Evolutionary conservation across 2,329 filamentous ascomycete species (phyloP).

Genomic region (Achaetomium macrosporum): DNA sequence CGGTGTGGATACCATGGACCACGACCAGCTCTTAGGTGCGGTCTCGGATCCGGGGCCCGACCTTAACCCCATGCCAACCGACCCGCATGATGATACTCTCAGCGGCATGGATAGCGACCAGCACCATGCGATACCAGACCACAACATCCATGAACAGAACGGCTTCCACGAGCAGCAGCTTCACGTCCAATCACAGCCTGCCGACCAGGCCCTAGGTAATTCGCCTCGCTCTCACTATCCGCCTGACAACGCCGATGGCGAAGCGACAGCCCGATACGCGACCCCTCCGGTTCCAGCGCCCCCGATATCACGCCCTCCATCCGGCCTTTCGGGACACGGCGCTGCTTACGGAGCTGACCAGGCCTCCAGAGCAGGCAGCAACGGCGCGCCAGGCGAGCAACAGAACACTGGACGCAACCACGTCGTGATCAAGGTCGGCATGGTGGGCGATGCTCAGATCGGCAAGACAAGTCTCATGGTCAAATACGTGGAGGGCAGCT

Average conservation of each 20-base stretch:
- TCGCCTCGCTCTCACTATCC: conserved; percentile 37
- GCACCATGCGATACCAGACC: conserved; percentile 27
- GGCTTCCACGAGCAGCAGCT: conserved; percentile 31
- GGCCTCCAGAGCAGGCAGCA: conserved; percentile 36
- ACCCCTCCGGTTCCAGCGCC: conserved; percentile 42
- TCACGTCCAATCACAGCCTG: conserved; percentile 43
- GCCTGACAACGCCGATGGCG: conserved; percentile 31
- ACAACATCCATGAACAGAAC: conserved; percentile 28
- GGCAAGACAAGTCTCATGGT: conserved; percentile 99
- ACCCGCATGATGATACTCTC: conserved; percentile 44
- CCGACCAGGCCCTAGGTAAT: conserved; percentile 43
- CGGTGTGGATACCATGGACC: conserved; percentile 47
- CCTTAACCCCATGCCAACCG: conserved; percentile 28
- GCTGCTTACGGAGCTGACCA: conserved; percentile 41
- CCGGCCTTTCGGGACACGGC: conserved; percentile 43
- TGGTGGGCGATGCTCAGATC: conserved; percentile 98
- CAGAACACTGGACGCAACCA: conserved; percentile 52
- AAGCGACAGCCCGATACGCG: conserved; percentile 40
- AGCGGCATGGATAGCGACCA: conserved; percentile 45
- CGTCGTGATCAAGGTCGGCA: conserved; percentile 98
- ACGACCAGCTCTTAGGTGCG: conserved; percentile 19
- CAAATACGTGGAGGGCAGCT: conserved; percentile 98
- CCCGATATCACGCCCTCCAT: conserved; percentile 49
- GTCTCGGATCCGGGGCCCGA: conserved; percentile 4
- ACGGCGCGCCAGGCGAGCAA: conserved; percentile 29